Conservation (phyloP, 208 protist genomes). For the Wallacemonas sp. region DNA sequence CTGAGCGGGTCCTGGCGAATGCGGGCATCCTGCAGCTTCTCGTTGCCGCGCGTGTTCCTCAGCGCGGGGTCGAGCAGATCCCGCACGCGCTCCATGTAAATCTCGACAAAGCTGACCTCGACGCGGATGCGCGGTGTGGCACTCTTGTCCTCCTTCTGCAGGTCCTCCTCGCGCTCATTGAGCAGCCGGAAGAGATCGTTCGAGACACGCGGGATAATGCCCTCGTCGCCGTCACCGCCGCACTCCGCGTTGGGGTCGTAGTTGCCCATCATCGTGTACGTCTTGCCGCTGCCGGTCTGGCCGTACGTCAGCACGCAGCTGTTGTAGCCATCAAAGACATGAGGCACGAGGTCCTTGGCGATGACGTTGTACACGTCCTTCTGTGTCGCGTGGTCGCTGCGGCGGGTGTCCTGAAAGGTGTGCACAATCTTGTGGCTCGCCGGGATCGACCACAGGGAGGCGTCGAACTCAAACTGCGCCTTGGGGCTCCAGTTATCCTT, state of each 20-base stretch:
- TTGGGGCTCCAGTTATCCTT: constrained; percentile 85
- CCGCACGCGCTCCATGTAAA: constrained; percentile 97
- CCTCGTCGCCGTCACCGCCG: constrained; percentile 83
- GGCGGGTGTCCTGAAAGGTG: constrained; percentile 82
- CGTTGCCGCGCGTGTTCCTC: constrained; percentile 71
- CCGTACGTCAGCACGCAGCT: constrained; percentile 93
- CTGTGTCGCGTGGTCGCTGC: constrained; percentile 81
- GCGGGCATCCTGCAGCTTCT: constrained; percentile 85
- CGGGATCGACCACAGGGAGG: constrained; percentile 90
- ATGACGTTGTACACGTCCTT: constrained; percentile 90
- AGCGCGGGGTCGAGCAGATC: constrained; percentile 94
- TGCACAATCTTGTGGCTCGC: constrained; percentile 78
- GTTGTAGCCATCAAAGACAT: constrained; percentile 93
- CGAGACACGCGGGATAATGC: constrained; percentile 91
- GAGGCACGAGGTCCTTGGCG: constrained; percentile 89
- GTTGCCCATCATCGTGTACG: constrained; percentile 92
- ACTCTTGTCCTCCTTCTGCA: constrained; percentile 27
- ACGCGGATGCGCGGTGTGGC: constrained; percentile 64
- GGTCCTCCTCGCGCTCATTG: constrained; percentile 39
- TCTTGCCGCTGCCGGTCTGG: constrained; percentile 93
- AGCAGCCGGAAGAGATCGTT: constrained; percentile 89
- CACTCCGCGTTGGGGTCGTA: constrained; percentile 73
- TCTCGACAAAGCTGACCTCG: constrained; percentile 97
- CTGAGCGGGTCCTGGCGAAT: constrained; percentile 87
- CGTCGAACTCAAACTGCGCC: constrained; percentile 91